A percentile compares a stretch with the other conserved stretches of the same genome.
These are phyloP conservation scores for Botrytis porri DNA, from an alignment of 2,329 filamentous ascomycete species.

Conservation along the genomic window DNA sequence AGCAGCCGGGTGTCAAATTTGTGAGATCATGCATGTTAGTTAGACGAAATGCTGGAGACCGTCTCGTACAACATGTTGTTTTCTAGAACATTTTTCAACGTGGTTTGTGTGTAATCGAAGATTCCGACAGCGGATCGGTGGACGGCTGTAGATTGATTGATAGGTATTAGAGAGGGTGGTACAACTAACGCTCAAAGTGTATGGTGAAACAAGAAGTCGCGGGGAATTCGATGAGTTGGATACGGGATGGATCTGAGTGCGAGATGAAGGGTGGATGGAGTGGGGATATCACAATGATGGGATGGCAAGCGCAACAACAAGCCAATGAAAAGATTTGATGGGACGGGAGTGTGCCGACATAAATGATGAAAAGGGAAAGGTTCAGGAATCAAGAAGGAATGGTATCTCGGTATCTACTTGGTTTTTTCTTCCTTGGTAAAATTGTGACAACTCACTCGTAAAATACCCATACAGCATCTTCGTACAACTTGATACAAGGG, in stretches of 20 bases:
- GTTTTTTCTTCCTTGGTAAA: too few relatives aligned
- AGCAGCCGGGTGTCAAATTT: background rate
- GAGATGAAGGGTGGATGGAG: constrained; percentile 3
- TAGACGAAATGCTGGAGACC: background rate
- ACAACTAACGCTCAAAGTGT: background rate
- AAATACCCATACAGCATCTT: background rate
- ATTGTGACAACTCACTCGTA: background rate
- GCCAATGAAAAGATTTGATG: background rate
- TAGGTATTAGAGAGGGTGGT: background rate
- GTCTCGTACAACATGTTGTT: background rate
- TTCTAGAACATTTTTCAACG: constrained; percentile 2
- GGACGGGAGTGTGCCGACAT: background rate
- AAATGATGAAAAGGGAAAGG: constrained; percentile 4
- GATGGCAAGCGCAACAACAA: background rate
- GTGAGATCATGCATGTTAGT: background rate
- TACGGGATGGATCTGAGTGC: background rate
- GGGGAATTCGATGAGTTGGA: background rate
- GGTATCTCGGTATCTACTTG: background rate
- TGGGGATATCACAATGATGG: background rate
- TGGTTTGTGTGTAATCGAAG: constrained; percentile 10
- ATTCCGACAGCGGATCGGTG: background rate
- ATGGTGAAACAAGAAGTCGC: constrained; percentile 6
- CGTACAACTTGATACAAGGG: background rate
- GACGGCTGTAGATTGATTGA: background rate
- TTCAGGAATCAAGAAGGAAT: background rate